These are phyloP conservation scores for Diplodia intermedia DNA, from an alignment of 2,329 filamentous ascomycete genomes.

Conservation along the genomic window DNA sequence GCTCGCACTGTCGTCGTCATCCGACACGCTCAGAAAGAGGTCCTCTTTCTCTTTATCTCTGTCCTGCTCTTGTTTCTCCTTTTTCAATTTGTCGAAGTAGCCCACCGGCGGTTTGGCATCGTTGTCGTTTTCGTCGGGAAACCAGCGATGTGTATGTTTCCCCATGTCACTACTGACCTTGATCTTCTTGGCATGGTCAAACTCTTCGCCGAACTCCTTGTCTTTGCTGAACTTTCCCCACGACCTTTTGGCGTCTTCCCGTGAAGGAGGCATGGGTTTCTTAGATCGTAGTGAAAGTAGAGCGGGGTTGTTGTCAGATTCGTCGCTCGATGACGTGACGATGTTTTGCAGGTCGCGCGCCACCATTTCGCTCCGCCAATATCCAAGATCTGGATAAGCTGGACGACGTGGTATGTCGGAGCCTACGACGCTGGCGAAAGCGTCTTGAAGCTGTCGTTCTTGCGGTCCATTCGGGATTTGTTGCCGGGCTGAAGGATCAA, in stretches of 20 bases:
- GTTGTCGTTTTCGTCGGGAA: conserved; percentile 9
- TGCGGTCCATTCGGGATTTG: neutral
- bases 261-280: neutral
- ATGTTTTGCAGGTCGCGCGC: conserved; percentile 2
- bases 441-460: neutral
- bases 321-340: neutral
- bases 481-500: neutral
- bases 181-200: neutral
- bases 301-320: neutral
- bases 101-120: neutral
- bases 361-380: conserved; percentile 4
- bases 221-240: conserved; percentile 14
- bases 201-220: conserved; percentile 15
- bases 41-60: neutral
- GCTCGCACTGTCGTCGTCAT: neutral
- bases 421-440: neutral
- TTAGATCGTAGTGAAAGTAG: neutral
- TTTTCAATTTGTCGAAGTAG: conserved; percentile 4
- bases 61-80: neutral
- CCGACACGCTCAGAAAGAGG: neutral
- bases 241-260: neutral
- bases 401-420: neutral
- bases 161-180: neutral
- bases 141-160: neutral
- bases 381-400: neutral